Evolutionary conservation across 2,329 filamentous ascomycete species (phyloP), one percentile per base, ranked within the genome.

Genomic region (Sclerotiophoma versabilis): DNA sequence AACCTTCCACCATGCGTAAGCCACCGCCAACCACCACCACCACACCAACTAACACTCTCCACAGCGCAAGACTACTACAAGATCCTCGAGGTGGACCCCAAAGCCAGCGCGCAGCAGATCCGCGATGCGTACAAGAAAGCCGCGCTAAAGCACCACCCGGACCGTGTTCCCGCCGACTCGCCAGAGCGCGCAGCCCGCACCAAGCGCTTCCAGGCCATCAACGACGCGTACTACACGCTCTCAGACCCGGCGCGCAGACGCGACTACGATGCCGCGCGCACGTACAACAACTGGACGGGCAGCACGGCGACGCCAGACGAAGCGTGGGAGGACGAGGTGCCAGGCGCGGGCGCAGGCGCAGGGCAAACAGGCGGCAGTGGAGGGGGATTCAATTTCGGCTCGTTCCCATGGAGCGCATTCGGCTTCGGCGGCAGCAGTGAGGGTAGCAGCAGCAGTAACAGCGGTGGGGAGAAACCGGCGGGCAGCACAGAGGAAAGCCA

Each of bases 111-210:
- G 54, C 87, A 92, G 69, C 90, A 98, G 74, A 88, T 99, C 71
- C 90, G 93, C 66, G 90, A 91, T 81, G 95, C 93, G 44, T 99
- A 98, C 82, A 99, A 99, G 75, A 89, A 89, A 72, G 90, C 91
- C 67, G 93, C 93, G 5, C 81, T 98, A 38, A 96, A 95, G 77
- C 92, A 91, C 60, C 93, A 98, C 75, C 93, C 93, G 1, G 95
- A 99, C 75, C 90, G 95, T 55, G 92, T 99, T 33, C 83, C 92
- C 23, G 79, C 84, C 62, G 87, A 92, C 76, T 93, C 92, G 5
- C 91, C 93, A 30, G 92, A 98, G 65, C 91, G 93, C 60, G 76
- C 86, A 19, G 76, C 84, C 11, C 90, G 93, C 69, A 99, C 95
- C 5, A 90, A 90, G 70, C 88, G 88, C 72, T 96, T 96, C 80